Evolutionary conservation across 2,329 filamentous ascomycete genomes (phyloP).

Genomic region (Xenoacremonium recifei): DNA sequence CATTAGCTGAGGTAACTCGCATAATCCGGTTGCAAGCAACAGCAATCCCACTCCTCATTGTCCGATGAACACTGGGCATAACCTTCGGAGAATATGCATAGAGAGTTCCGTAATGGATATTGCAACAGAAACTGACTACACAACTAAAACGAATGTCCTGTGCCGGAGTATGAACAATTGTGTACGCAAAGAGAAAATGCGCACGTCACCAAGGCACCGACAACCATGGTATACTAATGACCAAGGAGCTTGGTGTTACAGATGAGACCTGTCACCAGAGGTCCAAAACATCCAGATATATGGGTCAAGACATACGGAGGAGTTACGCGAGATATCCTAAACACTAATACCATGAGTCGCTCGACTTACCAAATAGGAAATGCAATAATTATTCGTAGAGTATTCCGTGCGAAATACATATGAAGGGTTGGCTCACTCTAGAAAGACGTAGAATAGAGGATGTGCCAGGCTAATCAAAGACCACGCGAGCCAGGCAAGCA

Average conservation of each 20-base stretch:
- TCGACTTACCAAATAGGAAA: too few relatives aligned
- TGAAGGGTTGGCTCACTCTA: too few relatives aligned
- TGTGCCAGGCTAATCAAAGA: conserved; percentile 69
- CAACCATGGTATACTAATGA: conserved; percentile 62
- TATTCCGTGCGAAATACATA: too few relatives aligned
- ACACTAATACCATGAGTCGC: too few relatives aligned
- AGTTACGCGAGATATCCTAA: too few relatives aligned
- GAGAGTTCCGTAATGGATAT: conserved; percentile 71
- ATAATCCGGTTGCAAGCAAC: conserved; percentile 71
- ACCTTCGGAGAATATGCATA: conserved; percentile 64
- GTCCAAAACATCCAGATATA: too few relatives aligned
- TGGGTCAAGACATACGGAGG: too few relatives aligned
- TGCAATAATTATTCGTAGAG: too few relatives aligned
- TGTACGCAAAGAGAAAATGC: conserved; percentile 75
- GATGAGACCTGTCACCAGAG: too few relatives aligned
- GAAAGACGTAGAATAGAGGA: too few relatives aligned
- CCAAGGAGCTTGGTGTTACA: too few relatives aligned
- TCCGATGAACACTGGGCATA: conserved; percentile 66
- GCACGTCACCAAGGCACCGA: conserved; percentile 66
- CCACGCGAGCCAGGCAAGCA: conserved; percentile 69
- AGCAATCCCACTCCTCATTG: conserved; percentile 72
- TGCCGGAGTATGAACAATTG: conserved; percentile 58
- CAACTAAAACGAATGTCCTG: conserved; percentile 70
- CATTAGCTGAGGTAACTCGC: conserved; percentile 70
- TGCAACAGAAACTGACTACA: conserved; percentile 63